phyloP scores from a whole-genome alignment of 1,284 basidiomycete species.

The Pseudozyma hubeiensis region DNA sequence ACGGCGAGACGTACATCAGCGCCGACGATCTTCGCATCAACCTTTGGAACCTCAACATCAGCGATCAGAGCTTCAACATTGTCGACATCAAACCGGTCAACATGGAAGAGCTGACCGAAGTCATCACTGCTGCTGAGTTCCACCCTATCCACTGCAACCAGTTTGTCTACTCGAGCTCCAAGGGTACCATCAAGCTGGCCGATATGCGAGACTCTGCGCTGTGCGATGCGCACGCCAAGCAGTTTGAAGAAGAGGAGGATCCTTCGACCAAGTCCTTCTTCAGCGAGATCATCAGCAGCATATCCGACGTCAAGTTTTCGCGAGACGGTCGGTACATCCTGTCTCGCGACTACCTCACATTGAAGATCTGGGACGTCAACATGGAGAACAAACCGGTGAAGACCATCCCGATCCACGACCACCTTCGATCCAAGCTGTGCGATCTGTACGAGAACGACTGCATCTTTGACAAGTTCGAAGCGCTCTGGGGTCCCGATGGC shows the following conservation, averaged over 20 bases:
- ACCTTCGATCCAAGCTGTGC: conserved; percentile 95
- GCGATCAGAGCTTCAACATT: conserved; percentile 99
- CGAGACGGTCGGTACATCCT: conserved; percentile 96
- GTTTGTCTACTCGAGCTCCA: conserved; percentile 99
- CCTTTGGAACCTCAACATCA: conserved; percentile 98
- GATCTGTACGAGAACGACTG: conserved; percentile 99
- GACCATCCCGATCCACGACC: conserved; percentile 98
- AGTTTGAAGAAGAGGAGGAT: conserved; percentile 86
- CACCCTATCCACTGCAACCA: conserved; percentile 97
- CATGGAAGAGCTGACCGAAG: conserved; percentile 99
- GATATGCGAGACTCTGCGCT: conserved; percentile 99
- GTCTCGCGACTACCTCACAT: conserved; percentile 93
- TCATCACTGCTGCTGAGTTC: conserved; percentile 99
- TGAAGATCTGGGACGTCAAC: conserved; percentile 99
- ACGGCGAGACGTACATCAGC: conserved; percentile 98
- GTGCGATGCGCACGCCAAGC: conserved; percentile 95
- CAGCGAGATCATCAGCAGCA: conserved; percentile 99
- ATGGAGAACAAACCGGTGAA: conserved; percentile 97
- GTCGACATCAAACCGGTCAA: conserved; percentile 99
- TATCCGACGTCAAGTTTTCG: conserved; percentile 99
- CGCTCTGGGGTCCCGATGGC: conserved; percentile 66
- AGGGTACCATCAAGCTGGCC: conserved; percentile 99
- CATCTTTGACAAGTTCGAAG: conserved; percentile 98
- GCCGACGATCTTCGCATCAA: conserved; percentile 97
- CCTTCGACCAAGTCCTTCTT: conserved; percentile 98